These are phyloP conservation scores for Ceratocystis destructans DNA, from an alignment of 2,329 filamentous ascomycete genomes.

Conservation along the genomic window DNA sequence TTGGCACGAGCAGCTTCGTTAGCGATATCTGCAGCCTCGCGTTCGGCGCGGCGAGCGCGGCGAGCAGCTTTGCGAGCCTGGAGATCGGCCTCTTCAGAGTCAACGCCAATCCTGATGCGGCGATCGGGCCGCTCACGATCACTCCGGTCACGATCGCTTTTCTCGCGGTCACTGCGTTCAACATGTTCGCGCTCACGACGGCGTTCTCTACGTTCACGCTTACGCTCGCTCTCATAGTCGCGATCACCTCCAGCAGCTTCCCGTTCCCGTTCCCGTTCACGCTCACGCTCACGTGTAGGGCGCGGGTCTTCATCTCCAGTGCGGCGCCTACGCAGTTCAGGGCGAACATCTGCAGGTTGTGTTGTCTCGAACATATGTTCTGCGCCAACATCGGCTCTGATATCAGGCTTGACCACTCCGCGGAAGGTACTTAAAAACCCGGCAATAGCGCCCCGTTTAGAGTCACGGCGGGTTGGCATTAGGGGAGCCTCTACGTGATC, in stretches of 20 bases:
- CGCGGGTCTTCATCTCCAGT: constrained; percentile 5
- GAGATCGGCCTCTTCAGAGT: constrained; percentile 40
- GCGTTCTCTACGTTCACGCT: constrained; percentile 8
- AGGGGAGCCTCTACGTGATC: background rate
- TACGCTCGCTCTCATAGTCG: constrained; percentile 21
- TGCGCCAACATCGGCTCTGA: constrained; percentile 17
- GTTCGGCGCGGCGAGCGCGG: constrained; percentile 43
- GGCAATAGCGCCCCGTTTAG: constrained; percentile 27
- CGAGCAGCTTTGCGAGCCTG: constrained; percentile 51
- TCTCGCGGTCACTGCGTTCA: constrained; percentile 29
- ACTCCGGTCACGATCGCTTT: constrained; percentile 34
- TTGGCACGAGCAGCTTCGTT: constrained; percentile 45
- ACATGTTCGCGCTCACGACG: constrained; percentile 20
- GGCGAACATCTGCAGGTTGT: background rate
- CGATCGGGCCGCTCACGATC: constrained; percentile 38
- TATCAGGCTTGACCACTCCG: constrained; percentile 34
- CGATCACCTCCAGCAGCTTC: constrained; percentile 25
- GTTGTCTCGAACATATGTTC: background rate
- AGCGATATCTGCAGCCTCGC: constrained; percentile 36
- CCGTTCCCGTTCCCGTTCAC: background rate
- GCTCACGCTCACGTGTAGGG: background rate
- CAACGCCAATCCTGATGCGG: constrained; percentile 36
- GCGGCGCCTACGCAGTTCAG: constrained; percentile 10
- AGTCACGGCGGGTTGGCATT: constrained; percentile 9
- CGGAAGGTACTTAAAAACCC: constrained; percentile 49